Evolutionary conservation across 345 rosid genomes (phyloP), one percentile per base, ranked within the genome.

Genomic region (Pugionium cornutum): DNA sequence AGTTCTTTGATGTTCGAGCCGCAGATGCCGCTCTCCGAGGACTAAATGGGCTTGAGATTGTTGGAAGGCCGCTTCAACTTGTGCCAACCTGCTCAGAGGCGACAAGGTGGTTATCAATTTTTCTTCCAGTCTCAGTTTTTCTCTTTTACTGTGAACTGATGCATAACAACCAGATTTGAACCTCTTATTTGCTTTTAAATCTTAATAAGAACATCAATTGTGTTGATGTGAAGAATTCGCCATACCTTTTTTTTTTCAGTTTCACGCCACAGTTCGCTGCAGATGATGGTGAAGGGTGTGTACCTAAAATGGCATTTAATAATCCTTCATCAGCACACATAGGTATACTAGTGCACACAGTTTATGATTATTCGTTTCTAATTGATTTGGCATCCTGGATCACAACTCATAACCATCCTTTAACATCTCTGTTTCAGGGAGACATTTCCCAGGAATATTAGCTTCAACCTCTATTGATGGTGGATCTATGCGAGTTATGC

Each of bases 1-100:
- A 92, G 62, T 92, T 84, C 73, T 92, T 79, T 79, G 98, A 92
- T 67, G 64, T 70, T 71, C 86, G 98, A 85, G 92, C 89, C 27
- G 91, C 98, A 35, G 89, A 83, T 54, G 79, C 85, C 68, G 95
- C 98, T 70, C 81, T 84, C 71, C 75, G 70, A 50, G 83, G 84
- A 43, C 76, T 87, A 72, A 76, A 85, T 68, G 77, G 83, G 73
- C 79, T 79, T 35, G 82, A 83, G 75, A 80, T 89, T 77, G 83
- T 88, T 55, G 92, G 95, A 64, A 92, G 78, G 83, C 86, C 67
- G 77, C 84, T 89, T 66, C 82, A 77, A 64, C 84, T 92, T 69
- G 89, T 82, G 72, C 76, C 83, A 62, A 71, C 84, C 72, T 73
- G 30, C 64, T 77, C 79, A 55, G 86, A 84, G 68, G 78, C 82